phyloP scores from a whole-genome alignment of 148 eudicot species.

The Rhododendron ferrugineum region DNA sequence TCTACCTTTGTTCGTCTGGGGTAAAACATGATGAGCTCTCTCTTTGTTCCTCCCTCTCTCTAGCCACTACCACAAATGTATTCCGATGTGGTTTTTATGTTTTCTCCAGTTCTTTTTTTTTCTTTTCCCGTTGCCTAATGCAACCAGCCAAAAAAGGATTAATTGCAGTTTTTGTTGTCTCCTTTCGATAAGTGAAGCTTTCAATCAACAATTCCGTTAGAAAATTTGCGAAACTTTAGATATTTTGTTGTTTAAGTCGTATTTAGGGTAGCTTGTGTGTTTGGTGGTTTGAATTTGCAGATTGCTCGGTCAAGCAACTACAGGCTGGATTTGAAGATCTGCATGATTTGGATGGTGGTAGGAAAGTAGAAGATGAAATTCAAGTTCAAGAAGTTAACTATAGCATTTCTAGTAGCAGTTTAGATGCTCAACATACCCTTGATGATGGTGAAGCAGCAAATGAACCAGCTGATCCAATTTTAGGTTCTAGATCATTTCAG shows the following conservation, averaged over 20 bases:
- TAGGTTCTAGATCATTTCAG: constrained; percentile 8
- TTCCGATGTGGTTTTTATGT: background rate
- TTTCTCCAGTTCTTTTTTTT: background rate
- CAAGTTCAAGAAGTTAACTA: constrained; percentile 9
- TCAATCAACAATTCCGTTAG: background rate
- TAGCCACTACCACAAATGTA: background rate
- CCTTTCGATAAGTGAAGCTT: background rate
- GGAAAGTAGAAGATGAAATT: constrained; percentile 7
- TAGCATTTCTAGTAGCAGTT: constrained; percentile 4
- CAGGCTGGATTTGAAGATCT: constrained; percentile 9
- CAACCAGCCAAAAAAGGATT: background rate
- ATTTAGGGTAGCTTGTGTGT: background rate
- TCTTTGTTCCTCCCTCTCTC: background rate
- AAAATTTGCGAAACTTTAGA: background rate
- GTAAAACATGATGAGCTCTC: background rate
- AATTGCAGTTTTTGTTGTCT: background rate
- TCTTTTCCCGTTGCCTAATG: background rate
- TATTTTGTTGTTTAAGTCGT: background rate
- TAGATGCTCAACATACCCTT: constrained; percentile 12
- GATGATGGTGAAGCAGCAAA: constrained; percentile 12
- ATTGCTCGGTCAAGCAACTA: background rate
- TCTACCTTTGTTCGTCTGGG: background rate
- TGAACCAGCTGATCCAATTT: constrained; percentile 11
- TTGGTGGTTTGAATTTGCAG: constrained; percentile 14
- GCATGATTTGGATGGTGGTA: background rate